These are phyloP conservation scores for Larix kaempferi DNA, from an alignment of 75 land plant species.

Conservation along the genomic window DNA sequence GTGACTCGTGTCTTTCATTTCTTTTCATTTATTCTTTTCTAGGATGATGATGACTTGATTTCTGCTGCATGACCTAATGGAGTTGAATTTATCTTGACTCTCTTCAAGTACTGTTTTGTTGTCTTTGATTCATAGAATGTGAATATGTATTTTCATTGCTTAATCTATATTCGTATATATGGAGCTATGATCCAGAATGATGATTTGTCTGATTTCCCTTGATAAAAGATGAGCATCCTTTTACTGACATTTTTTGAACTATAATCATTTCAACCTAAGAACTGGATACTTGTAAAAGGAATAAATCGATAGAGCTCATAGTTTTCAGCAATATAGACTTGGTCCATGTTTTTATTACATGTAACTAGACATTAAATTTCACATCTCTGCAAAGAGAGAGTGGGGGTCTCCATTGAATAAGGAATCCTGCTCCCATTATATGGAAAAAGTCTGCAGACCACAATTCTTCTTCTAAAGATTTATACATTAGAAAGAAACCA, in stretches of 20 bases:
- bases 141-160: neutral
- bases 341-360: neutral
- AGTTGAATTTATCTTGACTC: neutral
- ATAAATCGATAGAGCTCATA: neutral
- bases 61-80: neutral
- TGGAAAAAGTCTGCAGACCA: neutral
- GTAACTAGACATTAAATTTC: too few relatives aligned
- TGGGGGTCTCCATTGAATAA: neutral
- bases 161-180: neutral
- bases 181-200: neutral
- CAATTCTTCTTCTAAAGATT: too few relatives aligned
- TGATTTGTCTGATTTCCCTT: neutral
- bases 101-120: too few relatives aligned
- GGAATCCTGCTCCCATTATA: neutral
- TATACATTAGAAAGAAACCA: too few relatives aligned
- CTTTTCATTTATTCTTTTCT: neutral
- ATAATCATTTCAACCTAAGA: neutral
- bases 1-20: neutral
- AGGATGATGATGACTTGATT: neutral
- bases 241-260: neutral
- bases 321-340: neutral
- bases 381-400: too few relatives aligned
- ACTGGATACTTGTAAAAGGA: neutral
- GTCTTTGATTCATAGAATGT: neutral
- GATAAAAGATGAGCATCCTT: neutral